Conservation (phyloP, 768 basidiomycete species). For the Russula olivacea region DNA sequence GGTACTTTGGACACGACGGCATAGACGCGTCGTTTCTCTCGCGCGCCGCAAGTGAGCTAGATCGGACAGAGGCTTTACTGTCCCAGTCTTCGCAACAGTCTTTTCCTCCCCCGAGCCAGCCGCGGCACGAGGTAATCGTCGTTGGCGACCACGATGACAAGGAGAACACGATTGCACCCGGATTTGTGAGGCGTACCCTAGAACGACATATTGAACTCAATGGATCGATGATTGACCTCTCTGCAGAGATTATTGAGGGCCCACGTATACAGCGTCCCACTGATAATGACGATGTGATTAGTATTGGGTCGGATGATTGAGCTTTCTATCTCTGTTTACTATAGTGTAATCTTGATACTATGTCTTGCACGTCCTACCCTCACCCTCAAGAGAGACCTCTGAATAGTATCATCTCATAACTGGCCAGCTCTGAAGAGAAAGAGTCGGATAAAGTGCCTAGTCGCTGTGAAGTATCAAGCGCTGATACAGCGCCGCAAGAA, state of each 20-base stretch:
- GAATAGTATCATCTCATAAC: too few relatives aligned
- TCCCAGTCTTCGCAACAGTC: slow-evolving; percentile 15
- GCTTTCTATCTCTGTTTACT: not conserved
- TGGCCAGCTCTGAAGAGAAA: not conserved
- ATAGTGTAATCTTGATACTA: not conserved
- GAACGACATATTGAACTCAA: slow-evolving; percentile 22
- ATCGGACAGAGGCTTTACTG: slow-evolving; percentile 26
- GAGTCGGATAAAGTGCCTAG: not conserved
- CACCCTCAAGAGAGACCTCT: not conserved
- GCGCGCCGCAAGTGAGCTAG: slow-evolving; percentile 35
- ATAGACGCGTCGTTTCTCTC: slow-evolving; percentile 38
- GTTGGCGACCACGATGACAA: slow-evolving; percentile 51
- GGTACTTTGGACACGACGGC: slow-evolving; percentile 34
- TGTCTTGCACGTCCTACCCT: not conserved
- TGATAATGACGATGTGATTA: slow-evolving; percentile 18
- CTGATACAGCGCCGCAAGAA: not conserved
- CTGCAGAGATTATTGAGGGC: slow-evolving; percentile 33
- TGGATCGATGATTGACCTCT: slow-evolving; percentile 50
- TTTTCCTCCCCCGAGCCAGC: slow-evolving; percentile 10
- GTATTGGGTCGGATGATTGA: slow-evolving; percentile 21
- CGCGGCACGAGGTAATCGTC: slow-evolving; percentile 35
- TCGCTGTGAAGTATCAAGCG: not conserved
- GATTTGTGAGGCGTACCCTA: slow-evolving; percentile 44
- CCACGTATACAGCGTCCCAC: not conserved
- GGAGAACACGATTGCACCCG: slow-evolving; percentile 53